Percentiles rank a stretch among this genome's conserved stretches.
Evolutionary conservation across 345 rosid species (phyloP).

Genomic region (Chamaenerion angustifolium): DNA sequence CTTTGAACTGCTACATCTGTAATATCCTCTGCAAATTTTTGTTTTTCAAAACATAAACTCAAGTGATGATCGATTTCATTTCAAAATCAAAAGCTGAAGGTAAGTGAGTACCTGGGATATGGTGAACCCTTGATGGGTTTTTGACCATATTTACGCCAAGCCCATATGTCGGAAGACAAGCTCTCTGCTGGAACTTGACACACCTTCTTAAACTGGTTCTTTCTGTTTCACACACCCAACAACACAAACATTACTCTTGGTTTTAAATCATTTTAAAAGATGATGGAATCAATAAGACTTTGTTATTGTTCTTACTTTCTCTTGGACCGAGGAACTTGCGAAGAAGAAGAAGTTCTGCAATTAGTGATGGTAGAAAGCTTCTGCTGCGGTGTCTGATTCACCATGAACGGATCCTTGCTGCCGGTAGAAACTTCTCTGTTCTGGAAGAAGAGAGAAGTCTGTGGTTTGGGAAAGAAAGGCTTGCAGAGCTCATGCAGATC

Average conservation of each 20-base stretch:
- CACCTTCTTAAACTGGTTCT: slow-evolving; percentile 73
- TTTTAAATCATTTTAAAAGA: background rate
- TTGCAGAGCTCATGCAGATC: slow-evolving; percentile 66
- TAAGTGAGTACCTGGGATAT: slow-evolving; percentile 54
- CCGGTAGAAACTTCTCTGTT: slow-evolving; percentile 28
- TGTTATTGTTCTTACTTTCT: slow-evolving; percentile 37
- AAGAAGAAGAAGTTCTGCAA: slow-evolving; percentile 32
- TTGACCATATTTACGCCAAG: slow-evolving; percentile 98
- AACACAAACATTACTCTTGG: background rate
- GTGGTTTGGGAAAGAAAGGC: slow-evolving; percentile 44
- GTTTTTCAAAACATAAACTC: too few relatives aligned
- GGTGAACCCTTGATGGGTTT: slow-evolving; percentile 99
- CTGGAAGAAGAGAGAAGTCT: slow-evolving; percentile 8
- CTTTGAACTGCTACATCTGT: slow-evolving; percentile 90
- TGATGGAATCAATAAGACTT: too few relatives aligned
- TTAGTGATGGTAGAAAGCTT: slow-evolving; percentile 10
- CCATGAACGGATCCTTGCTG: background rate
- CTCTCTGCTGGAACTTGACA: slow-evolving; percentile 87
- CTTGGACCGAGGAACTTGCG: slow-evolving; percentile 61
- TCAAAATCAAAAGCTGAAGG: background rate
- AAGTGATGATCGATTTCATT: too few relatives aligned
- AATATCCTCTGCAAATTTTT: slow-evolving; percentile 52
- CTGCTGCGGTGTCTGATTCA: slow-evolving; percentile 8
- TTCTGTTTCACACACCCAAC: slow-evolving; percentile 25
- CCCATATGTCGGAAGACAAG: slow-evolving; percentile 88